A percentile compares a stretch with the other conserved stretches of the same genome.
Conservation (phyloP, 2,329 filamentous ascomycete species). For the Mariannaea sp. region DNA sequence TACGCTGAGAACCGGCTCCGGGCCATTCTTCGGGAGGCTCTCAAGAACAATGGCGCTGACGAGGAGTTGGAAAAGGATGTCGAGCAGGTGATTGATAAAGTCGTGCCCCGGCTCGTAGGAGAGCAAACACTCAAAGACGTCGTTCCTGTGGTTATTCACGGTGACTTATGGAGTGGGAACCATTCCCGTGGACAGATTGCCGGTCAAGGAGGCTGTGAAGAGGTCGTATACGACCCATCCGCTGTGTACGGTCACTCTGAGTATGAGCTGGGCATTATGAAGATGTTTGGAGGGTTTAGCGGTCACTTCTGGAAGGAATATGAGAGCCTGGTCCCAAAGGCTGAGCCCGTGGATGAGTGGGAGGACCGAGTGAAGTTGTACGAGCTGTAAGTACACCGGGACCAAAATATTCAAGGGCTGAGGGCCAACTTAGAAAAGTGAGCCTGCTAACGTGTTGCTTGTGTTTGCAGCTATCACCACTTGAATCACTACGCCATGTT, state of each 20-base stretch:
- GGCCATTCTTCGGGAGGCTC: slow-evolving; percentile 62
- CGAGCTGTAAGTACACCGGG: slow-evolving; percentile 71
- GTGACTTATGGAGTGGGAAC: slow-evolving; percentile 94
- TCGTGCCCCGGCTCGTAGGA: slow-evolving; percentile 78
- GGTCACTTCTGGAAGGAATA: slow-evolving; percentile 77
- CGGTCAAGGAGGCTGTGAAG: slow-evolving; percentile 60
- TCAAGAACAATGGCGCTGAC: slow-evolving; percentile 68
- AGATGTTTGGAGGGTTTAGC: slow-evolving; percentile 92
- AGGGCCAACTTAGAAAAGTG: too few relatives aligned
- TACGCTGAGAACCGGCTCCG: slow-evolving; percentile 78
- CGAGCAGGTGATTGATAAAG: slow-evolving; percentile 62
- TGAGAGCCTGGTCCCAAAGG: slow-evolving; percentile 73
- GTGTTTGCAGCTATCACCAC: slow-evolving; percentile 77
- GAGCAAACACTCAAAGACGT: slow-evolving; percentile 68
- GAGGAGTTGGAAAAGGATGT: slow-evolving; percentile 65
- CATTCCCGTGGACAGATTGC: slow-evolving; percentile 69
- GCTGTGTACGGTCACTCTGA: slow-evolving; percentile 85
- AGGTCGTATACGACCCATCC: slow-evolving; percentile 82
- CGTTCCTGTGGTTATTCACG: slow-evolving; percentile 82
- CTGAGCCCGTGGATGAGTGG: slow-evolving; percentile 81
- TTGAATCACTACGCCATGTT: slow-evolving; percentile 89
- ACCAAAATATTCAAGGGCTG: too few relatives aligned
- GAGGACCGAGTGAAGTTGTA: slow-evolving; percentile 83
- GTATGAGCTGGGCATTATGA: slow-evolving; percentile 93
- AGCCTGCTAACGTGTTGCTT: too few relatives aligned